Percentiles rank a stretch among this genome's conserved stretches.
Conservation (phyloP, 257 asterid species). For the Capsicum pubescens region DNA sequence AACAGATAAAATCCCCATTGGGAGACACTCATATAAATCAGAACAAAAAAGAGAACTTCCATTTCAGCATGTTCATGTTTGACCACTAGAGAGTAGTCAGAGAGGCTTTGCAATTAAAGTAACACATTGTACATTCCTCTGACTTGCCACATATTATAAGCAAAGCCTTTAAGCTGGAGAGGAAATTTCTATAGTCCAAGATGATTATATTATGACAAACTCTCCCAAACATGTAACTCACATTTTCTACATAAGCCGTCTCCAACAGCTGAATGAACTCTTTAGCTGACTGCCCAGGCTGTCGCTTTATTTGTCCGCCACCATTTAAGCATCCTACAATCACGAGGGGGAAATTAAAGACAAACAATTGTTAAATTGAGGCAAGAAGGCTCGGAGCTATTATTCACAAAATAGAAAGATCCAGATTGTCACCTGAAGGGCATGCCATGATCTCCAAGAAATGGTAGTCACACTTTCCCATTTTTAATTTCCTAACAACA, state of each 20-base stretch:
- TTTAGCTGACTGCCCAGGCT: conserved; percentile 78
- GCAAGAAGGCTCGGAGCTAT: conserved; percentile 12
- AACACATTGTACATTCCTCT: background rate
- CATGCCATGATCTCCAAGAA: conserved; percentile 99
- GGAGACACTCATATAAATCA: background rate
- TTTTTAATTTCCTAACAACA: conserved; percentile 83
- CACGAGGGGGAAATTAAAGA: conserved; percentile 24
- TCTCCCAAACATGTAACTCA: conserved; percentile 46
- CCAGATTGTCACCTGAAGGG: conserved; percentile 72
- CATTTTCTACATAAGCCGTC: conserved; percentile 74
- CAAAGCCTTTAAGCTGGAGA: background rate
- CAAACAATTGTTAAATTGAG: background rate
- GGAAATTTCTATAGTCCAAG: background rate
- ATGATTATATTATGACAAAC: conserved; percentile 7
- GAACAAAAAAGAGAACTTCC: conserved; percentile 11
- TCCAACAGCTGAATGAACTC: conserved; percentile 77
- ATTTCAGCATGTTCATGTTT: background rate
- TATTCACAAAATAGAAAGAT: conserved; percentile 6
- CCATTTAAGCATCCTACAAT: conserved; percentile 92
- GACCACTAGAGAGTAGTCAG: background rate
- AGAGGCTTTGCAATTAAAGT: conserved; percentile 23
- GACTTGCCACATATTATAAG: conserved; percentile 6
- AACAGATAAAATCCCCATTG: background rate
- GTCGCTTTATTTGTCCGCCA: conserved; percentile 95
- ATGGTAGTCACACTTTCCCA: conserved; percentile 86